Conservation (phyloP, 805 yeast species). For the Hanseniaspora osmophila region DNA sequence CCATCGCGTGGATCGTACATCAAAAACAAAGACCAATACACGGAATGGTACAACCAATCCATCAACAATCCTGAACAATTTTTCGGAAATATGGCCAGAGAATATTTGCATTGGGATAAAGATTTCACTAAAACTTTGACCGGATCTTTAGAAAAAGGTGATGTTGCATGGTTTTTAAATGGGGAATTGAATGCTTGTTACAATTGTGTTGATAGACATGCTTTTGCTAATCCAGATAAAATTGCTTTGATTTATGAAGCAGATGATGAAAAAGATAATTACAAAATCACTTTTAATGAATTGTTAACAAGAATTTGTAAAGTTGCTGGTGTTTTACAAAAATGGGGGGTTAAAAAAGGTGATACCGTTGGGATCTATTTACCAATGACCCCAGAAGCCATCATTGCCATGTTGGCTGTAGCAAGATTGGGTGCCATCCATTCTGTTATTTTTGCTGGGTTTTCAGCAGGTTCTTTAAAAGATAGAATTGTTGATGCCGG, state of each 20-base stretch:
- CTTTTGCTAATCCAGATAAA: slow-evolving; percentile 73
- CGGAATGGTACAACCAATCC: slow-evolving; percentile 59
- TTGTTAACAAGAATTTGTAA: slow-evolving; percentile 71
- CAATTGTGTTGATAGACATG: slow-evolving; percentile 94
- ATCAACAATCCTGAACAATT: slow-evolving; percentile 70
- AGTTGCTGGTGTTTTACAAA: slow-evolving; percentile 69
- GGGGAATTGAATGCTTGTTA: slow-evolving; percentile 89
- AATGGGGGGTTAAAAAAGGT: slow-evolving; percentile 84
- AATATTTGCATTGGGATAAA: slow-evolving; percentile 63
- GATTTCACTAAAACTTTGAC: slow-evolving; percentile 36
- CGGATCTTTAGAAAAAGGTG: slow-evolving; percentile 63
- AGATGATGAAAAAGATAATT: slow-evolving; percentile 68
- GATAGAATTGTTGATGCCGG: slow-evolving; percentile 86
- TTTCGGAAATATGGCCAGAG: slow-evolving; percentile 66
- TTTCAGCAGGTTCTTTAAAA: slow-evolving; percentile 79
- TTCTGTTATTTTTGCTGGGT: slow-evolving; percentile 94
- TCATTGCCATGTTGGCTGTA: slow-evolving; percentile 86
- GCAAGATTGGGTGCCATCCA: slow-evolving; percentile 91
- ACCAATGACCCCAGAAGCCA: slow-evolving; percentile 96
- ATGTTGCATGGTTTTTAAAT: slow-evolving; percentile 83
- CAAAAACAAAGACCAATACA: slow-evolving; percentile 52
- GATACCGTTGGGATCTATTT: slow-evolving; percentile 92
- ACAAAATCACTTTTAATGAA: slow-evolving; percentile 71
- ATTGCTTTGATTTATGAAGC: slow-evolving; percentile 84
- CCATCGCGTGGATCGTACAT: slow-evolving; percentile 32